Evolutionary conservation across 2,329 filamentous ascomycete species (phyloP).

Genomic region (Exophiala dermatitidis): DNA sequence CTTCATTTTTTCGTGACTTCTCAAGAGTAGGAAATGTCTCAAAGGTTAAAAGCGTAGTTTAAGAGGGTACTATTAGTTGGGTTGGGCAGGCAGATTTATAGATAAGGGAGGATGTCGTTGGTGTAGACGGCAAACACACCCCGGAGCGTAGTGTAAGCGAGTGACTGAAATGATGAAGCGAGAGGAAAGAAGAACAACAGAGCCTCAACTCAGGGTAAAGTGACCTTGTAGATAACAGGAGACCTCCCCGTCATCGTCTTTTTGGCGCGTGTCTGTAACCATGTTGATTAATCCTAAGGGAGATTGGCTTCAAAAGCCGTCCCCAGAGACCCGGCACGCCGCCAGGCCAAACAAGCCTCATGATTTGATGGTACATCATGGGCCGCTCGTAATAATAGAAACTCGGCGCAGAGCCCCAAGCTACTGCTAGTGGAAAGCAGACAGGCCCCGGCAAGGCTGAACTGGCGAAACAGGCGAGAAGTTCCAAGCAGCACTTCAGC

Average conservation of each 20-base stretch:
- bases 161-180: constrained; percentile 5
- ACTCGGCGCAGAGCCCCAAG: background rate
- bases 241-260: background rate
- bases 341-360: background rate
- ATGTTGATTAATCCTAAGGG: background rate
- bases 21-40: background rate
- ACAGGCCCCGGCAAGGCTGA: background rate
- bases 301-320: background rate
- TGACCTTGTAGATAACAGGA: background rate
- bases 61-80: background rate
- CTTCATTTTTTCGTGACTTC: constrained; percentile 33
- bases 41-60: background rate
- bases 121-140: background rate
- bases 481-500: background rate
- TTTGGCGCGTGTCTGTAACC: background rate
- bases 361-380: background rate
- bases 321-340: background rate
- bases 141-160: constrained; percentile 7
- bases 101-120: background rate
- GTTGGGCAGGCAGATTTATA: background rate
- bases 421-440: background rate
- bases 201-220: background rate
- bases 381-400: background rate
- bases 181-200: background rate
- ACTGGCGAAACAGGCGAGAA: background rate